Base-by-base conservation (phyloP, 2,329 filamentous ascomycete species). In the Coleophoma eucalyptorum region DNA sequence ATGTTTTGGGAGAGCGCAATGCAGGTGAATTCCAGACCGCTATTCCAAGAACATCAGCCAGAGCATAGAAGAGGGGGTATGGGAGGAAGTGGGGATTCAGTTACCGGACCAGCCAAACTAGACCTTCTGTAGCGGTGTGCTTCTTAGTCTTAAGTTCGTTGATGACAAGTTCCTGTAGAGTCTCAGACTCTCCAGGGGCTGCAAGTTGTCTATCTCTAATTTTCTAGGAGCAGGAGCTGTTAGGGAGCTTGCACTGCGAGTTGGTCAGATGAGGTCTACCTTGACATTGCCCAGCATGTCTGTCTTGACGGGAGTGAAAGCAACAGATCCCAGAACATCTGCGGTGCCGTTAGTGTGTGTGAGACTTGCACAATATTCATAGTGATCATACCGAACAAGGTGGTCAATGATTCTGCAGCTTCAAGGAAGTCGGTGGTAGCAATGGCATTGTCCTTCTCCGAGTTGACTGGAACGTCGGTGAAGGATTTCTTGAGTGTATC, bases 281-380 rank as follows among this genome's bases (percentile, higher is more conserved):
- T 91, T 92, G 74, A 97, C 81, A 74, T 99, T 99, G 68, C 89
- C 89, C 45, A 83, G 70, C 76, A 99, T 89, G 72, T 99, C 94
- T 60, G 74, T 87, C 81, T 96, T 97, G 67, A 97, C 93, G 21
- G 90, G 88, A 49, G 79, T 83, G 74, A 99, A 97, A 58, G 92
- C 91, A 33, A 87, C 81, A 42, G 80, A 79, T 55, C 83, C 83
- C 48, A 87, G 75, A 50, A 79, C 71, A 67, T 87, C 83, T 86
- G 46, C 35, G 34, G n/a, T n/a, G 11, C 8, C 12, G 26, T 44
- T 44, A 44, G 42, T 5, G 16, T 16, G 16, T 7, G 20, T 10
- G 3, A 26, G 7, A 11, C 12, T 7, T 15, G n/a, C 5, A n/a
- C 12, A 13, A 26, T n/a, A 44, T 13, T 12, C n/a, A 4, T 26